Evolutionary conservation across 176 grass and related monocot species (phyloP), one percentile per base, ranked within the genome.

Genomic region (Typha latifolia): DNA sequence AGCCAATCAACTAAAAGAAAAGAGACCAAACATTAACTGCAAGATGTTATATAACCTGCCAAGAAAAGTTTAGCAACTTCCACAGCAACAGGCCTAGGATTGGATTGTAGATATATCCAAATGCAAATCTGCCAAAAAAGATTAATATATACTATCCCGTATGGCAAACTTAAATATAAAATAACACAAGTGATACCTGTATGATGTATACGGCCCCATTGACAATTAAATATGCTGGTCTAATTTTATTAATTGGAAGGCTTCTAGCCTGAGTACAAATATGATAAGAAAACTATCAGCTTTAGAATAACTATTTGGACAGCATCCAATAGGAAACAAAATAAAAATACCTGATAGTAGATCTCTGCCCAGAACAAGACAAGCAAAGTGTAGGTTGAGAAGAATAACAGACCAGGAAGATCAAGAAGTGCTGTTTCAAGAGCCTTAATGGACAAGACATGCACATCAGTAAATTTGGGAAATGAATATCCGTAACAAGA

Each of bases 331-430:
- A 43, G 31, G 14, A 47, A 65, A 65, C 5, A 65, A 31, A 43
- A 27, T 12, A 32, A 18, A 12, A 59, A 18, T 22, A 84, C 82
- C 82, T 99, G 86, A 84, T 99, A 90, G 27, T 82, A 89, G 75
- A 99, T 99, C 71, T 99, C 94, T 61, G 86, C 94, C 94, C 94
- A 99, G 68, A 90, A 93, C 74, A 93, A 80, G 37, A 81, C 86
- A 15, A 99, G 29, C 70, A 90, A 59, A 77, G 84, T 83, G 29
- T 99, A 99, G 16, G 86, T 90, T 31, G 94, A 91, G 86, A 99
- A 99, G 81, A 99, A 99, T 63, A 81, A 80, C 69, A 99, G 70
- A 15, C 94, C 85, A 53, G 94, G 94, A 32, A 99, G 77, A 71
- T 93, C 89, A 82, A 99, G 81, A 78, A 99, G 85, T 67, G 90